These are phyloP conservation scores for Fomitiporia mediterranea DNA, from an alignment of 1,284 basidiomycete species.

Conservation along the genomic window DNA sequence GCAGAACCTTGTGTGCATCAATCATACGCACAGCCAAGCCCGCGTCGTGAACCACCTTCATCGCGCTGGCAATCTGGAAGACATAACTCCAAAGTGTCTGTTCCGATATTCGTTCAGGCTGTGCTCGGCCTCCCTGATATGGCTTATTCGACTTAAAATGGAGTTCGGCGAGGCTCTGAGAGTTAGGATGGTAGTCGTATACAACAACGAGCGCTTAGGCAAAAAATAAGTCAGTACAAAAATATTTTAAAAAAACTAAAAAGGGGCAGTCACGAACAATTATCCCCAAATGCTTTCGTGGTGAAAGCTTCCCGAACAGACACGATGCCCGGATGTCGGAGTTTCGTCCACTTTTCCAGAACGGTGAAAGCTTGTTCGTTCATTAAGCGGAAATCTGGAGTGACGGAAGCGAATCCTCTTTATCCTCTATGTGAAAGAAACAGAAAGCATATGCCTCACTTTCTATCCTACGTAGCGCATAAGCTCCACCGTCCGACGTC, in stretches of 20 bases:
- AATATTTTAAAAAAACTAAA: neutral
- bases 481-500: conserved; percentile 73
- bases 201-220: conserved; percentile 82
- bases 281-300: conserved; percentile 88
- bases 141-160: conserved; percentile 50
- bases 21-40: conserved; percentile 82
- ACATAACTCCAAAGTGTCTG: conserved; percentile 93
- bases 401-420: neutral
- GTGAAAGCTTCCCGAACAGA: conserved; percentile 92
- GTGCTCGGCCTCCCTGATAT: conserved; percentile 38
- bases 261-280: conserved; percentile 53
- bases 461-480: conserved; percentile 81
- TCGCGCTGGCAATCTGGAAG: conserved; percentile 83
- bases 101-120: conserved; percentile 57
- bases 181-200: conserved; percentile 87
- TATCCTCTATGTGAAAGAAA: neutral
- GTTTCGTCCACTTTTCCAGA: conserved; percentile 85
- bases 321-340: conserved; percentile 87
- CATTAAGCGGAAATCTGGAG: conserved; percentile 79
- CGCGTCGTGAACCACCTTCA: conserved; percentile 81
- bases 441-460: conserved; percentile 45
- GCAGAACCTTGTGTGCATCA: conserved; percentile 83
- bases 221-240: conserved; percentile 10
- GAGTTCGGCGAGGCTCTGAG: conserved; percentile 77
- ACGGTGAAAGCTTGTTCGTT: conserved; percentile 78